Base-by-base conservation (phyloP, 2,329 filamentous ascomycete genomes). In the Ilyonectria destructans region DNA sequence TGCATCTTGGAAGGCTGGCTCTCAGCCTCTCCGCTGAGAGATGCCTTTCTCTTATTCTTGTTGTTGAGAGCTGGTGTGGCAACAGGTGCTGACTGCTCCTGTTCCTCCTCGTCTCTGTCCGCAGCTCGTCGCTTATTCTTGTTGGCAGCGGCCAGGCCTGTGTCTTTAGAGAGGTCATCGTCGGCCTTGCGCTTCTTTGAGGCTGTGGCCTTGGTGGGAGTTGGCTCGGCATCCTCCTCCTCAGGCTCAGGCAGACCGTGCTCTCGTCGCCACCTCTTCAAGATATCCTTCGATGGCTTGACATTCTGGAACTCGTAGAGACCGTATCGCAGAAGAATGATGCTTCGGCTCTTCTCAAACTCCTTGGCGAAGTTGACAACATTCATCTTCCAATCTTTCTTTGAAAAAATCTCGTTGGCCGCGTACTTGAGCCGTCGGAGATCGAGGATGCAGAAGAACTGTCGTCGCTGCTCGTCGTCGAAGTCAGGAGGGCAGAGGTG, bases 391-490 rank as follows among this genome's bases (percentile, higher is more conserved):
- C 88, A 90, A 71, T 89, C 88, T 77, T 90, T 90, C 76, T 85
- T 87, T 19, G 80, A 76, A 66, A 90, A 90, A 17, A 90, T 88
- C 72, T 90, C 88, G 71, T 90, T 85, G 31, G 88, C 88, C 6
- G 88, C 86, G 73, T 89, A 89, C 79, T 90, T 90, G 52, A 90
- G 82, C 69, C 88, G 85, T 67, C 88, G 87, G 65, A 90, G 81
- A 74, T 90, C 88, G 71, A 90, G 86, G 69, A 90, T 87, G 75
- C 88, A 90, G 72, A 90, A 90, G 75, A 90, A 90, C 80, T 90
- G 88, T 65, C 88, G 86, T 55, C 87, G 85, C 78, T 90, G 88
- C 59, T 88, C 82, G 58, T 90, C 88, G 69, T 88, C 87, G 69
- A 90, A 85, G 49, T 88, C 85, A 29, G 85, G 79, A 2, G 88